phyloP scores from a whole-genome alignment of 371 early-diverging fungal genomes.

The Mucor circinelloides region DNA sequence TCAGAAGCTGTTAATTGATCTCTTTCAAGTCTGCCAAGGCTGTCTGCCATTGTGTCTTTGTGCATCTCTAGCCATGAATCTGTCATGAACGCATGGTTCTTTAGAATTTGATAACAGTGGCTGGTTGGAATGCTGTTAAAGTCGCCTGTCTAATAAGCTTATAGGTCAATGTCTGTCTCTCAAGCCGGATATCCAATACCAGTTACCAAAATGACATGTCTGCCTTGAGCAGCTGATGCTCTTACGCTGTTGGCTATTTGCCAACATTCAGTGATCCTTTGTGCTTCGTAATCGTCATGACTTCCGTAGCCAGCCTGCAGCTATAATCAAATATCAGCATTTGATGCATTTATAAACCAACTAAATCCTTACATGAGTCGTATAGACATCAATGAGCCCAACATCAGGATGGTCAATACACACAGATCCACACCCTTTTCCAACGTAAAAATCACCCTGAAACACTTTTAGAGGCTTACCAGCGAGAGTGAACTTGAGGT shows the following conservation, averaged over 20 bases:
- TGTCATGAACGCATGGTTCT: constrained; percentile 51
- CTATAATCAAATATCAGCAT: constrained; percentile 27
- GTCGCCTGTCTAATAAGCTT: constrained; percentile 51
- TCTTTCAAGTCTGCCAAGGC: neutral
- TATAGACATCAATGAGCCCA: constrained; percentile 64
- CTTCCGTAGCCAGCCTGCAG: constrained; percentile 60
- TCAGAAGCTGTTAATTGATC: constrained; percentile 18
- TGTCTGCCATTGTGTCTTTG: constrained; percentile 19
- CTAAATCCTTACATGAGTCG: constrained; percentile 58
- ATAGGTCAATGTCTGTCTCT: neutral
- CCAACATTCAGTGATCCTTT: constrained; percentile 64
- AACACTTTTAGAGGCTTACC: constrained; percentile 59
- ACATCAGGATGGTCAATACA: constrained; percentile 56
- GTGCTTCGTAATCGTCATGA: constrained; percentile 51
- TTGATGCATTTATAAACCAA: neutral
- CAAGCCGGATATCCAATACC: neutral
- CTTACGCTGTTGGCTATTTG: constrained; percentile 53
- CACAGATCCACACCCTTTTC: constrained; percentile 59
- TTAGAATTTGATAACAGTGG: constrained; percentile 45
- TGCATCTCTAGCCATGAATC: constrained; percentile 60
- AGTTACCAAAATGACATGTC: constrained; percentile 60
- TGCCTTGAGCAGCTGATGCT: constrained; percentile 47
- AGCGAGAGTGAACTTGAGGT: constrained; percentile 54
- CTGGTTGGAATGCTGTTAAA: constrained; percentile 61
- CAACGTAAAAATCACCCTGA: constrained; percentile 68